These are phyloP conservation scores for Pleurotus tuber-regium DNA, from an alignment of 768 basidiomycete species.

Conservation along the genomic window DNA sequence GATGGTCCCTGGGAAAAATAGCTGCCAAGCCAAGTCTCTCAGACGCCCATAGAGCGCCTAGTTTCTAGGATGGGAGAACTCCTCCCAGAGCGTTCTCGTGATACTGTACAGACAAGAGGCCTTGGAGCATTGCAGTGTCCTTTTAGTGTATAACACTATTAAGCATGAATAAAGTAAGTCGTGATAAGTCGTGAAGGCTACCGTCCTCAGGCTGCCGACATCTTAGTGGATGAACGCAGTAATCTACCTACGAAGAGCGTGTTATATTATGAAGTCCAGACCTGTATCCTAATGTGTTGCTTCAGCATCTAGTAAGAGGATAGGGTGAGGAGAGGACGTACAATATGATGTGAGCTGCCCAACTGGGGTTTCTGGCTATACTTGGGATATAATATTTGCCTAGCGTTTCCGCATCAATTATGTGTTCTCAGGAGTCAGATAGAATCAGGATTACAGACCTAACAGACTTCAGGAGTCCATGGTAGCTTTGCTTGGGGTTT, in stretches of 20 bases:
- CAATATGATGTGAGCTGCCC: conserved; percentile 71
- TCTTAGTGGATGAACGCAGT: no score
- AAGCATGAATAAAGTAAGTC: no score
- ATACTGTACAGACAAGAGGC: no score
- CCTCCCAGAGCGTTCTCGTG: no score
- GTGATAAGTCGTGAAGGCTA: no score
- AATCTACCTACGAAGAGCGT: not conserved
- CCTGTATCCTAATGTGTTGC: not conserved
- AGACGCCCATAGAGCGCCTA: no score
- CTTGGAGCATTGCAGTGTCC: no score
- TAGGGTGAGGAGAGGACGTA: conserved; percentile 21
- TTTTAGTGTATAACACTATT: no score
- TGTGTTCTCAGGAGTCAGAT: not conserved
- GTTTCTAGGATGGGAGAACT: no score
- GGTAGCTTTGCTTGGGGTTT: conserved; percentile 62
- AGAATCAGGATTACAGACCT: conserved; percentile 32
- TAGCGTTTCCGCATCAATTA: conserved; percentile 19
- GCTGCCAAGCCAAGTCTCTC: no score
- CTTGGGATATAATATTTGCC: conserved; percentile 48
- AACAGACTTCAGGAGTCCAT: conserved; percentile 55
- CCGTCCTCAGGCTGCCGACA: no score
- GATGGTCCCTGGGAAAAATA: no score
- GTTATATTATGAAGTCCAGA: not conserved
- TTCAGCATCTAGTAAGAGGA: not conserved
- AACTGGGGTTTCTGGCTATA: conserved; percentile 74